phyloP scores from a whole-genome alignment of 768 basidiomycete species.

The Termitomyces sp. region DNA sequence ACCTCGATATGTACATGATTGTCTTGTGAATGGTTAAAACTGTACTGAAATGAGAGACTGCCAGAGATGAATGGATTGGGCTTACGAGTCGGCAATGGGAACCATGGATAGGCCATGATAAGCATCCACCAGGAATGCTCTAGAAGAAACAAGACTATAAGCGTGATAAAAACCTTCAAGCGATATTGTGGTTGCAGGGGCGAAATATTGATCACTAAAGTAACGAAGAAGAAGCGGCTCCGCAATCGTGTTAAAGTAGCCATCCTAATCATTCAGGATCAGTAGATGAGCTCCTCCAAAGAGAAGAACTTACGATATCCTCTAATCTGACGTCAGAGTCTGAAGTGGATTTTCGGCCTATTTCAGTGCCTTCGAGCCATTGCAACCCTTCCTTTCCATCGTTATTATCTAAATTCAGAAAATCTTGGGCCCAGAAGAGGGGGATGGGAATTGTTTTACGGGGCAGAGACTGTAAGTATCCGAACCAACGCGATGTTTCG shows the following conservation, averaged over 20 bases:
- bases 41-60: slow-evolving; percentile 22
- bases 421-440: slow-evolving; percentile 48
- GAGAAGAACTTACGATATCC: slow-evolving; percentile 8
- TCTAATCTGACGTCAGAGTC: slow-evolving; percentile 3
- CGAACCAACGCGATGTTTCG: slow-evolving; percentile 52
- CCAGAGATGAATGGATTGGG: slow-evolving; percentile 16
- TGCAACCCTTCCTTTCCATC: slow-evolving; percentile 28
- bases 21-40: slow-evolving; percentile 71
- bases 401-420: slow-evolving; percentile 18
- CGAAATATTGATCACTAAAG: slow-evolving; percentile 7
- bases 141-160: slow-evolving; percentile 67
- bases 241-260: slow-evolving; percentile 19
- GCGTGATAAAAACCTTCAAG: slow-evolving; percentile 48
- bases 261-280: slow-evolving; percentile 6
- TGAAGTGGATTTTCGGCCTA: slow-evolving; percentile 10
- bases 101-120: slow-evolving; percentile 83
- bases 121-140: slow-evolving; percentile 80
- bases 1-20: slow-evolving; percentile 78
- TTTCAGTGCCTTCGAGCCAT: slow-evolving; percentile 45
- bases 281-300: not conserved
- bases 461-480: slow-evolving; percentile 68
- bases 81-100: slow-evolving; percentile 80
- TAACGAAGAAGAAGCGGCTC: slow-evolving; percentile 16
- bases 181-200: slow-evolving; percentile 16
- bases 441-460: slow-evolving; percentile 49